Evolutionary conservation across 2,329 filamentous ascomycete genomes (phyloP).

Genomic region (Hymenoscyphus fraxineus): DNA sequence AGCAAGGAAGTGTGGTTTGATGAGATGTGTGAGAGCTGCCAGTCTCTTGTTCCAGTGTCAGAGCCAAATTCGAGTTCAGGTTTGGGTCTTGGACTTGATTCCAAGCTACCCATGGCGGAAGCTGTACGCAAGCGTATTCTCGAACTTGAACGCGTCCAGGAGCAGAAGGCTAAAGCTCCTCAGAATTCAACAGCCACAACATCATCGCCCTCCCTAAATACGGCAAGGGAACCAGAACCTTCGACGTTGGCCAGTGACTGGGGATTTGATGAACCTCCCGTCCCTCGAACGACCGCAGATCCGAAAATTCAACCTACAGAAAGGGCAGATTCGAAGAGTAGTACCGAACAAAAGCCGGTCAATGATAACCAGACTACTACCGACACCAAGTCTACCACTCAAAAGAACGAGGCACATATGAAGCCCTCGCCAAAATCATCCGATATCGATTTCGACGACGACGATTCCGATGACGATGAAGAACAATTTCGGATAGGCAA

Average conservation of each 20-base stretch:
- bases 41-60: no score
- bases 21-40: conserved; percentile 5
- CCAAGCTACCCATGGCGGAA: not conserved
- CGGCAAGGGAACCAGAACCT: no score
- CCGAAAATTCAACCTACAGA: no score
- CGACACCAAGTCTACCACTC: not conserved
- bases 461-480: not conserved
- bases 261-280: not conserved
- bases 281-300: no score
- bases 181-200: not conserved
- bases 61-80: not conserved
- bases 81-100: not conserved
- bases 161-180: not conserved
- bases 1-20: conserved; percentile 4
- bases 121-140: conserved; percentile 8
- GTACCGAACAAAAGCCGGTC: not conserved
- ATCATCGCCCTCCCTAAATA: no score
- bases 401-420: not conserved
- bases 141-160: not conserved
- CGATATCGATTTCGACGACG: not conserved
- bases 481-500: not conserved
- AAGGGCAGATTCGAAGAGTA: not conserved
- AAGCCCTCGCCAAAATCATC: not conserved
- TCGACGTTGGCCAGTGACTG: not conserved
- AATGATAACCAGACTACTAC: not conserved